phyloP scores from a whole-genome alignment of 345 rosid species.

The Triadica sebifera region DNA sequence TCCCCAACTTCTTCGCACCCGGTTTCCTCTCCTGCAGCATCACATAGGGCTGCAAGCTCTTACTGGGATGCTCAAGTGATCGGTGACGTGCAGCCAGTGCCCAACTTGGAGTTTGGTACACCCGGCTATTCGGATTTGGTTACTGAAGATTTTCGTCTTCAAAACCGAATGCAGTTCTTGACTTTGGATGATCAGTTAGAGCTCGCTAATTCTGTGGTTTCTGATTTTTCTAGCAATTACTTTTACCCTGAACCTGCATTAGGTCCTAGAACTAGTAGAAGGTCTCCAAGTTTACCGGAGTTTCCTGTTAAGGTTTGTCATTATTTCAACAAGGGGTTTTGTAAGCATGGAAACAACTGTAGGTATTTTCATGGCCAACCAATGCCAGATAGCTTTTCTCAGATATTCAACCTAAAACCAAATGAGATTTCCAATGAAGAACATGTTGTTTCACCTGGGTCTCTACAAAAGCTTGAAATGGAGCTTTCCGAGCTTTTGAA shows the following conservation, averaged over 20 bases:
- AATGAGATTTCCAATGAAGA: conserved; percentile 57
- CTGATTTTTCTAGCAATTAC: conserved; percentile 50
- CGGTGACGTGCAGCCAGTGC: conserved; percentile 36
- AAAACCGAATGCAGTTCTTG: conserved; percentile 50
- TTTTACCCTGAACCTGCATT: conserved; percentile 42
- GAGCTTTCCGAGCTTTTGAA: conserved; percentile 80
- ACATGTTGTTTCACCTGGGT: conserved; percentile 51
- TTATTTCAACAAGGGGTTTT: conserved; percentile 78
- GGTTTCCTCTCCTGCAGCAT: conserved; percentile 38
- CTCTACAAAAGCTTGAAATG: conserved; percentile 79
- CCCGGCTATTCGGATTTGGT: conserved; percentile 33
- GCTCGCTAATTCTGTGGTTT: conserved; percentile 29
- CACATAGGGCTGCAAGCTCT: conserved; percentile 39
- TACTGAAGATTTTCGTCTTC: conserved; percentile 40
- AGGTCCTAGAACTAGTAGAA: conserved; percentile 51
- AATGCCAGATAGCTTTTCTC: conserved; percentile 49
- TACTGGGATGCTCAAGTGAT: conserved; percentile 45
- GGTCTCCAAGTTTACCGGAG: conserved; percentile 81
- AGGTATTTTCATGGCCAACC: conserved; percentile 74
- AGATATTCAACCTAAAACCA: conserved; percentile 39
- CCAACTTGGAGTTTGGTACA: conserved; percentile 37
- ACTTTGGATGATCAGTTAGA: conserved; percentile 50
- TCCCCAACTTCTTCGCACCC: conserved; percentile 27
- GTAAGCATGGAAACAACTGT: conserved; percentile 87
- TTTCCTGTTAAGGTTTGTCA: conserved; percentile 86